A percentile compares a stretch with the other conserved stretches of the same genome.
Evolutionary conservation across 1,139 yeast species (phyloP).

Genomic region (Blastobotrys ciferrii): DNA sequence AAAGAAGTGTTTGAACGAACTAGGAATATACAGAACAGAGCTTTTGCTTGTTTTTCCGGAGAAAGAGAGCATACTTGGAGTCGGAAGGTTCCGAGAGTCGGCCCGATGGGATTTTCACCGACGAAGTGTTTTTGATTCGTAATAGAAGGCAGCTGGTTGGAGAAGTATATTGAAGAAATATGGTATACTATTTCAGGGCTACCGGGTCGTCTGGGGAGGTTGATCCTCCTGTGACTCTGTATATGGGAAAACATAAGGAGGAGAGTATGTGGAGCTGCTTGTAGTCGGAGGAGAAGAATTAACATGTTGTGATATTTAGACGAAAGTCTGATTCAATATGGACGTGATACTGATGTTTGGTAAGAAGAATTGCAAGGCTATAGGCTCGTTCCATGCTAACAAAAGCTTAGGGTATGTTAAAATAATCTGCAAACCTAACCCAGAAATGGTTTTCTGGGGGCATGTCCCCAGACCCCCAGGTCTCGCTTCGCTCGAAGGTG

Average conservation of each 20-base stretch:
- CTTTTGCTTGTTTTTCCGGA: too few species aligned
- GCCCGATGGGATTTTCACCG: not conserved
- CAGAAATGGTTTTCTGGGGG: too few species aligned
- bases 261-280: conserved; percentile 45
- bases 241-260: conserved; percentile 74
- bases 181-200: conserved; percentile 62
- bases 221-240: conserved; percentile 42
- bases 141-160: not conserved
- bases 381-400: not conserved
- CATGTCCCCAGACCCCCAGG: too few species aligned
- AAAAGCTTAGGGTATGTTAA: conserved; percentile 8
- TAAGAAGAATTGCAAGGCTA: conserved; percentile 24
- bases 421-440: not conserved
- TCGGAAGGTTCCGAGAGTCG: too few species aligned
- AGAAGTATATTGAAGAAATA: conserved; percentile 27
- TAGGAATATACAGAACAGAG: too few species aligned
- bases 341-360: conserved; percentile 73
- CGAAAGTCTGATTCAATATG: conserved; percentile 67
- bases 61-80: too few species aligned
- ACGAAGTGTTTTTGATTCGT: not conserved
- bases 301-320: conserved; percentile 39
- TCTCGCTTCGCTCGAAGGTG: too few species aligned
- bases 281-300: not conserved
- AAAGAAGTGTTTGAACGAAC: too few species aligned
- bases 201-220: conserved; percentile 39